Evolutionary conservation across 2,329 filamentous ascomycete genomes (phyloP).

Genomic region (Chaetoscypha palmicola): DNA sequence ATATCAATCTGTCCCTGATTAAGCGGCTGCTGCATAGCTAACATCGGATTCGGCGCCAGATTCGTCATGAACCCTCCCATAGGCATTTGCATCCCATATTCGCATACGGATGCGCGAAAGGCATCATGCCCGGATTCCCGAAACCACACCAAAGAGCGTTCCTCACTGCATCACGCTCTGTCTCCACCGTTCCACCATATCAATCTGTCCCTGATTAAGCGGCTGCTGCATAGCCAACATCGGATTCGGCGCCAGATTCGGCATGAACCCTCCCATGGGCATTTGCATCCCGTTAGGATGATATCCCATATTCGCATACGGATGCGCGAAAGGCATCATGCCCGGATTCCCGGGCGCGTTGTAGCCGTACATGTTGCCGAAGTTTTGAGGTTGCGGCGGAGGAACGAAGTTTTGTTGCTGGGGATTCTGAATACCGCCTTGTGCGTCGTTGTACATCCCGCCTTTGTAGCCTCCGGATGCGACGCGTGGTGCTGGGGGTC

Average conservation of each 20-base stretch:
- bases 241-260: constrained; percentile 16
- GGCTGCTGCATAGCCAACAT: constrained; percentile 24
- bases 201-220: constrained; percentile 29
- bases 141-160: no score
- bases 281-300: constrained; percentile 13
- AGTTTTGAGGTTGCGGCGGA: neutral
- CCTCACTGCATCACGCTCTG: constrained; percentile 31
- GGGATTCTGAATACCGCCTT: constrained; percentile 17
- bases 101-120: constrained; percentile 22
- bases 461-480: constrained; percentile 16
- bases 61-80: constrained; percentile 17
- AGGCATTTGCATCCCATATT: no score
- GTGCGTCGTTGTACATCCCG: constrained; percentile 22
- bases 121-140: constrained; percentile 19
- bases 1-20: constrained; percentile 31
- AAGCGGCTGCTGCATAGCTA: constrained; percentile 21
- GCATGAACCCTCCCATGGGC: constrained; percentile 16
- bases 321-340: constrained; percentile 22
- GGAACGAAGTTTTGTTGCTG: constrained; percentile 1
- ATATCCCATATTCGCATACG: constrained; percentile 19
- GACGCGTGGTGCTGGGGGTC: constrained; percentile 6
- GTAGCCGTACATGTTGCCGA: constrained; percentile 11
- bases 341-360: constrained; percentile 15
- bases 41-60: constrained; percentile 15
- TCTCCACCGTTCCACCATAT: constrained; percentile 33